Evolutionary conservation across 2,329 filamentous ascomycete species (phyloP), one percentile per base, ranked within the genome.

Genomic region (Acarospora socialis): DNA sequence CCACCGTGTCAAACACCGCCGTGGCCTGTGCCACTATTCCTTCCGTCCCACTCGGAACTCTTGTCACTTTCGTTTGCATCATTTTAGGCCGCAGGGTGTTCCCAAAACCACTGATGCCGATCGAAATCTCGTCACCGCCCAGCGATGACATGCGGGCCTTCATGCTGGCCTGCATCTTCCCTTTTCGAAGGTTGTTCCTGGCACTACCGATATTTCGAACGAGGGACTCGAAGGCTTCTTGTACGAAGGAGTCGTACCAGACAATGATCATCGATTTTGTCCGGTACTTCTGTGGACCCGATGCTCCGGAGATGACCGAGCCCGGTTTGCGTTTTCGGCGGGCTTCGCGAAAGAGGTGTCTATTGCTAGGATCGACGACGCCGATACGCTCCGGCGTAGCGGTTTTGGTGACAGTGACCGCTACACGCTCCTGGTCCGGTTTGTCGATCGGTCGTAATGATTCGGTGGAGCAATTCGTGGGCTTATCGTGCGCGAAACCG

Each of bases 161-260:
- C 32, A 51, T 49, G 18, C 46, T 45, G 27, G 35, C 38, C 18
- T 76, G 75, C 32, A 81, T 79, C 57, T 82, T 90, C 32, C 78
- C 82, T 55, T 87, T 92, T 29, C 86, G 76, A 53, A 94, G 76
- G 42, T 81, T 65, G 54, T 92, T 92, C 35, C 86, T 67, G 30
- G 79, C 81, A 1, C 73, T 71, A 4, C 81, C 82, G 21, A 94
- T 75, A 34, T 80, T 78, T 39, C 82, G 77, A 35, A 93, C 84
- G 30, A 93, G 60, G 34, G 77, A 67, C 46, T 92, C 84, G 42
- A 94, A 83, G 22, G 77, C 73, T 30, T 73, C 73, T 50, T 94
- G 84, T 3, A 92, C 77, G 39, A 82, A 77, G 43, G 79, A 81
- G 50, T 94, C 86, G 51, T 94, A 94, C 55, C 83, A 86, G n/a